phyloP scores from a whole-genome alignment of 2,329 filamentous ascomycete species.

The Xenoacremonium recifei region DNA sequence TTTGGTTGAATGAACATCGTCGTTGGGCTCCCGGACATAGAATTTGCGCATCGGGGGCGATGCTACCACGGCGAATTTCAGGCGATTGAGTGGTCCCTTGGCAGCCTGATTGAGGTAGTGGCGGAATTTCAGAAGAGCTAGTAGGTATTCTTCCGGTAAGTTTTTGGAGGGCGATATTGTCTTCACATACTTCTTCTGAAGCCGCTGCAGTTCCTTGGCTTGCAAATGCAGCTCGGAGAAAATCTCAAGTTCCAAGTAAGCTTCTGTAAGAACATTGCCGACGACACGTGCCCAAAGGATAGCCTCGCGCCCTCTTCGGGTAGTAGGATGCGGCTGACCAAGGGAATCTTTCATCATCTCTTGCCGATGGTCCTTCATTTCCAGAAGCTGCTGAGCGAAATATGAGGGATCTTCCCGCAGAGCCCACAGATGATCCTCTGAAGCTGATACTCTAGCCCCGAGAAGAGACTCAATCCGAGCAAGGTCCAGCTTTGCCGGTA shows the following conservation, averaged over 20 bases:
- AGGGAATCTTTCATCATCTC: constrained; percentile 41
- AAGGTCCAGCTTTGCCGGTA: constrained; percentile 47
- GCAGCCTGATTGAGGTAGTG: constrained; percentile 32
- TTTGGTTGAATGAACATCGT: constrained; percentile 13
- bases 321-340: constrained; percentile 28
- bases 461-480: constrained; percentile 42
- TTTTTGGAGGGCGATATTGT: constrained; percentile 28
- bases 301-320: constrained; percentile 5
- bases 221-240: constrained; percentile 38
- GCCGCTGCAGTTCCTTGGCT: constrained; percentile 18
- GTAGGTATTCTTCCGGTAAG: constrained; percentile 33
- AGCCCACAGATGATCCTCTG: constrained; percentile 53
- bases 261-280: constrained; percentile 28
- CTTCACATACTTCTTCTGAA: constrained; percentile 33
- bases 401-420: constrained; percentile 60
- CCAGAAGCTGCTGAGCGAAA: constrained; percentile 44
- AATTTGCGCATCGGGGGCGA: constrained; percentile 41
- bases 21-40: constrained; percentile 29
- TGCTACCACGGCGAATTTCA: constrained; percentile 21
- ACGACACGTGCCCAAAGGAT: constrained; percentile 41
- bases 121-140: constrained; percentile 39
- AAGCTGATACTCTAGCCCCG: constrained; percentile 36
- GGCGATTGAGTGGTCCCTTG: constrained; percentile 28
- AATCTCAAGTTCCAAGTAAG: constrained; percentile 33
- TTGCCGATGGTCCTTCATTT: constrained; percentile 44